phyloP scores from a whole-genome alignment of 371 early-diverging fungal genomes.

The Actinomucor elegans region DNA sequence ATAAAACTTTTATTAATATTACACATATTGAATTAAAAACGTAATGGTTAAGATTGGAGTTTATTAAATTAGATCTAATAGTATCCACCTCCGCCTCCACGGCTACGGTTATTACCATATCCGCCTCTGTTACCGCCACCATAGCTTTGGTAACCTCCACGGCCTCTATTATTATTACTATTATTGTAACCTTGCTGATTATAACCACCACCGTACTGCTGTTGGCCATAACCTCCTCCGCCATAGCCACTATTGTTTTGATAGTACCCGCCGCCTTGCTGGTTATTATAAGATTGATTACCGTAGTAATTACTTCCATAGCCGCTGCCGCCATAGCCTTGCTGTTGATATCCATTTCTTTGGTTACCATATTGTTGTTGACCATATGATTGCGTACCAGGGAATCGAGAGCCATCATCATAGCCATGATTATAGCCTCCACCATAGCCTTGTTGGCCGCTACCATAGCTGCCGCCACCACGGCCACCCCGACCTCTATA shows the following conservation, averaged over 20 bases:
- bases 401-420: slow-evolving; percentile 18
- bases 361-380: slow-evolving; percentile 18
- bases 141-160: slow-evolving; percentile 17
- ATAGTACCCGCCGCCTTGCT: slow-evolving; percentile 14
- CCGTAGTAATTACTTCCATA: slow-evolving; percentile 8
- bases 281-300: no score
- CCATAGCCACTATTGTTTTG: slow-evolving; percentile 14
- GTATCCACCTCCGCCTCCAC: slow-evolving; percentile 10
- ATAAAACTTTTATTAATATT: no score
- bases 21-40: no score
- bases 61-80: no score
- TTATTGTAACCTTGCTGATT: slow-evolving; percentile 23
- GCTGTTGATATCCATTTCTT: slow-evolving; percentile 19
- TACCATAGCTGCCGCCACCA: slow-evolving; percentile 15
- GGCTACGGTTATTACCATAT: slow-evolving; percentile 19
- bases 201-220: slow-evolving; percentile 16
- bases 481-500: slow-evolving; percentile 11
- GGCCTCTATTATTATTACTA: slow-evolving; percentile 17
- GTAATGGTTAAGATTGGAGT: no score
- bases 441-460: slow-evolving; percentile 33
- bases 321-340: slow-evolving; percentile 24
- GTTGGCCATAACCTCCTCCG: slow-evolving; percentile 8
- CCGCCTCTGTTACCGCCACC: slow-evolving; percentile 11
- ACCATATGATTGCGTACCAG: slow-evolving; percentile 10
- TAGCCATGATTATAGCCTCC: slow-evolving; percentile 25